Base-by-base conservation (phyloP, 2,329 filamentous ascomycete species). In the Gaeumannomyces sp. region DNA sequence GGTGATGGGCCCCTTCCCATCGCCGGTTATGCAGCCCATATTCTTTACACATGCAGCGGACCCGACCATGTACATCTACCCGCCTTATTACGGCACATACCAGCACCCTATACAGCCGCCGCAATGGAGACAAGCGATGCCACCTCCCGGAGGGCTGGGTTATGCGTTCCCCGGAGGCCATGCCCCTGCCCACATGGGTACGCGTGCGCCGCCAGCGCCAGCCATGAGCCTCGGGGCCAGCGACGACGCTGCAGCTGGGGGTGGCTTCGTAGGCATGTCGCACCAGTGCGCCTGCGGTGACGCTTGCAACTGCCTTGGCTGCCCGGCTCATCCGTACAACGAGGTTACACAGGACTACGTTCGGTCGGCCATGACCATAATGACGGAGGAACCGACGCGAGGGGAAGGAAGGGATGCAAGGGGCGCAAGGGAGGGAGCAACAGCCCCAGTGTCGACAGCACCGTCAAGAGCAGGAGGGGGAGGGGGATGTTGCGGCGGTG, bases 201-300 rank as follows among this genome's bases (percentile, higher is more conserved):
- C 22, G 57, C 11, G 57, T 2, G 25, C 25, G 57, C 57, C 22
- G 45, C 45, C 8, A 5, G 45, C 45, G 19, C 45, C 13, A 7
- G 57, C 19, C 25, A 31, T 59, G 27, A 29, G 16, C 25, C 28
- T 59, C 25, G 25, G 57, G 7, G 57, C 22, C 25, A 16, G 25
- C 25, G 57, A 31, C 19, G 57, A 59, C 6, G 56, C 56, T 29
- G 56, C 56, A 58, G 56, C n/a, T 19, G n/a, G 45, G 35, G 35
- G 35, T 14, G 35, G 35, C 1, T 38, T 19, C 16, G 35, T 16
- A 22, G 31, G 3, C 60, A 64, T 16, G 64, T 61, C 64, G 16
- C 69, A 70, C 63, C 60, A 70, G 60, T 71, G 70, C 62, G 59
- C 62, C n/a, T 71, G 70, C 64, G 70, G 70, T 45, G 69, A 70